Base-by-base conservation (phyloP, 2,329 filamentous ascomycete genomes). In the Emmonsiellopsis sp. region DNA sequence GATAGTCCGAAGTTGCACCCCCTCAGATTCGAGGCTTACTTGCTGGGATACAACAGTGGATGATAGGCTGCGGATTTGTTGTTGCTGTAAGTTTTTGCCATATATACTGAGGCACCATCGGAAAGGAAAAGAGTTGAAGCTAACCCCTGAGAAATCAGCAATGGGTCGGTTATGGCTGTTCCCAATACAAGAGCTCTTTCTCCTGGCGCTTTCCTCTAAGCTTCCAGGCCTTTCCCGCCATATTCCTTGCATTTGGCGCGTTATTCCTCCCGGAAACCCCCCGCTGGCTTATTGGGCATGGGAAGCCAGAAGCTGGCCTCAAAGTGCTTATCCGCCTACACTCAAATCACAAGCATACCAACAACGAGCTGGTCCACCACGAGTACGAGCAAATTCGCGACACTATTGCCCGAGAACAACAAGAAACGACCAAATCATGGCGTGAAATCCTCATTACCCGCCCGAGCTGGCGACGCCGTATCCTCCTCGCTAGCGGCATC, bases 161-260 rank as follows among this genome's bases (percentile, higher is more conserved):
- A 55, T 70, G 76, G 76, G 66, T 79, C 27, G 76, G 77, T 2
- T 79, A 77, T 56, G 71, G 71, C 13, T 71, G 68, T 27, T 67
- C 71, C n/a, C 69, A 71, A 52, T 66, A 67, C 9, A 60, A 59
- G 7, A 68, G 61, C 40, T 58, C 65, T 42, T 63, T 70, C 44
- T 65, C 68, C 58, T 69, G 66, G 67, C 62, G 67, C 8, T 66
- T 70, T 34, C 65, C 66, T 1, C 51, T 68, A 6, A 63, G 64
- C 8, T 66, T 69, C 49, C 63, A 70, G 59, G 68, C 67, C 3
- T 57, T 76, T 6, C 74, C 75, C 9, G 70, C 71, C 0, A 43
- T 74, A 9, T 54, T 70, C 5, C 62, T 74, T 5, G 60, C 57
- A 5, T 34, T 62, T 3, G 69, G 68, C 17, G 63, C 71, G 49